A percentile compares a stretch with the other conserved stretches of the same genome.
phyloP scores from a whole-genome alignment of 495 filamentous ascomycete genomes.

The Umbilicaria muhlenbergii region DNA sequence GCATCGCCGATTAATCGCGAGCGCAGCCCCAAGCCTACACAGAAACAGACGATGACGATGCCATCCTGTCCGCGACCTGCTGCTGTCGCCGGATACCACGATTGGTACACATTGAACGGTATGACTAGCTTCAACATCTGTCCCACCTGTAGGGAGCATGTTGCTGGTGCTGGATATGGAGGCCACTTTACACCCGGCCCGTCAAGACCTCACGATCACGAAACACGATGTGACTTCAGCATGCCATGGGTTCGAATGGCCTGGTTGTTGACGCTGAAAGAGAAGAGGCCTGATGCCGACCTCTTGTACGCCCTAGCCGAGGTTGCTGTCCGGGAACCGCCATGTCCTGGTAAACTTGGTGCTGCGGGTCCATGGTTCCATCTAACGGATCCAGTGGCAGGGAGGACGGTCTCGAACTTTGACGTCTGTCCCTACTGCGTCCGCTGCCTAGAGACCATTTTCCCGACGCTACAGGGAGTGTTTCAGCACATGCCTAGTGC shows the following conservation, averaged over 20 bases:
- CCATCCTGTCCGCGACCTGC: slow-evolving; percentile 38
- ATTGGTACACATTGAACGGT: slow-evolving; percentile 50
- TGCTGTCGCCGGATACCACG: slow-evolving; percentile 33
- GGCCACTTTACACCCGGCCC: slow-evolving; percentile 33
- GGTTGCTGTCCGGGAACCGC: slow-evolving; percentile 21
- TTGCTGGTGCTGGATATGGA: slow-evolving; percentile 37
- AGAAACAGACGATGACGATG: slow-evolving; percentile 10
- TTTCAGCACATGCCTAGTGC: slow-evolving; percentile 18
- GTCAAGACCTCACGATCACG: slow-evolving; percentile 22
- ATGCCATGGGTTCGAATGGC: slow-evolving; percentile 51
- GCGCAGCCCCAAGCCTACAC: background rate
- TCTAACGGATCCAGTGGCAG: slow-evolving; percentile 37
- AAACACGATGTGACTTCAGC: slow-evolving; percentile 42
- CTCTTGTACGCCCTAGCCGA: slow-evolving; percentile 37
- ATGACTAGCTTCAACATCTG: slow-evolving; percentile 44
- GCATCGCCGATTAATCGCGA: slow-evolving; percentile 11
- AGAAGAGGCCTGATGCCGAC: slow-evolving; percentile 33
- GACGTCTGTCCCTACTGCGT: slow-evolving; percentile 39
- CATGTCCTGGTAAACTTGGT: slow-evolving; percentile 37
- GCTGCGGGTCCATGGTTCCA: slow-evolving; percentile 40
- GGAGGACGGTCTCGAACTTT: slow-evolving; percentile 35
- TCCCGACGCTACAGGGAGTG: slow-evolving; percentile 32
- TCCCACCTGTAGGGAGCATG: slow-evolving; percentile 41
- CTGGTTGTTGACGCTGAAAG: slow-evolving; percentile 46
- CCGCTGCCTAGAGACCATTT: slow-evolving; percentile 32